Evolutionary conservation across 345 rosid species (phyloP), one percentile per base, ranked within the genome.

Genomic region (Citrus reticulata): DNA sequence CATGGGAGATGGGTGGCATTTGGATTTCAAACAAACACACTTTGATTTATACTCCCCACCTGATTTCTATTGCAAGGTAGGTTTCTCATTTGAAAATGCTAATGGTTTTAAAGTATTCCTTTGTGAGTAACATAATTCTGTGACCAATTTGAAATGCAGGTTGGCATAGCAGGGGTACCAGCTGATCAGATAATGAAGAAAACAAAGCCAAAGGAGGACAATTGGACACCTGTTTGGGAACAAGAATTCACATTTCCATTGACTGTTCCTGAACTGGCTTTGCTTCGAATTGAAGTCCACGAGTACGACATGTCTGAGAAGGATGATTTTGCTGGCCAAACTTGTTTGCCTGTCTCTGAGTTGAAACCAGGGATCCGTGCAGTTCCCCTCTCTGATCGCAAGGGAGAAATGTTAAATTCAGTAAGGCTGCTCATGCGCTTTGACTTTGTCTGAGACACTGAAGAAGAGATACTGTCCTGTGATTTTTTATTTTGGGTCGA

Each of bases 1-100:
- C 58, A 51, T 81, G 80, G 89, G 89, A 32, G 89, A 86, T 58
- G 89, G 89, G 60, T 83, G 89, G 89, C 82, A 79, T n/a, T 66
- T 81, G 68, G 86, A 86, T 70, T 81, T 86, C 60, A 86, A 83
- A 69, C 80, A 79, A 63, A 83, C 89, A 0, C 82, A 86, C 70
- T 83, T 86, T 49, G 89, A 86, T 65, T 24, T 78, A 6, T 86
- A 83, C 68, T 86, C 89, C 0, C 85, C 89, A 11, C 86, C 89
- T 1, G 88, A 83, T 78, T 86, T 86, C 79, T 86, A 83, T 70
- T 81, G 84, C 34, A 79, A 76, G 88, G 86, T 85, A 70, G 10
- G 82, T 60, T 66, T 9, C 30, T 9, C 19, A 59, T 73, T 37
- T 5, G 14, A 59, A 32, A n/a, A n/a, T 59, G 16, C 77, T 6